Base-by-base conservation (phyloP, 2,329 filamentous ascomycete genomes). In the Alternaria angustiovoidea region DNA sequence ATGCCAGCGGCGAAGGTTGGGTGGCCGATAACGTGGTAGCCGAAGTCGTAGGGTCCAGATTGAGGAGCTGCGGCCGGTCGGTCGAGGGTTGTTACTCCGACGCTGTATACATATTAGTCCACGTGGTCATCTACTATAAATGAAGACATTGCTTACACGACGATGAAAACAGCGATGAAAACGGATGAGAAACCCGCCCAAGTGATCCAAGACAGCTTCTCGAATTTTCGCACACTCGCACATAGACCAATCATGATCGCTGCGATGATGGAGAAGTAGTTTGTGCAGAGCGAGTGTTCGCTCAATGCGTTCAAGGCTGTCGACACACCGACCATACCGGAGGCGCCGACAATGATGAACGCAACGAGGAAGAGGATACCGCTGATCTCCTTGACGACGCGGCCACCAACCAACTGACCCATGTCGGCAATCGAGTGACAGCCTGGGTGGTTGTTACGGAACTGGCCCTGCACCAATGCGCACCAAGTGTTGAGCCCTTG, bases 221-320 rank as follows among this genome's bases (percentile, higher is more conserved):
- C 82, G 59, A 89, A 86, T 58, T 86, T 89, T 51, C 87, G 83
- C 5, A 87, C 80, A 39, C 83, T 85, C 0, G 86, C 85, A 7
- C 82, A 79, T 0, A 80, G 63, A 26, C 83, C 83, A 8, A 87
- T 81, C 7, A 84, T 78, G 2, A 85, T 68, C 0, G 85, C 84
- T 0, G 85, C 84, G n/a, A 89, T 76, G 32, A 88, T 80, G 11
- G 83, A 82, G 74, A 84, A 89, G 77, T 82, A 86, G 36, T 87
- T 86, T 0, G 87, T 88, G 71, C 88, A 90, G 7, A 84, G 77
- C 3, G 83, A 83, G 65, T 89, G 87, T 36, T 81, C 79, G 0
- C 86, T 88, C 2, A 90, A 79, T 0, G 87, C 85, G 65, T 90
- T 90, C 46, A 89, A 78, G 0, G 82, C 87, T 0, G 85, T 85